These are phyloP conservation scores for Globisporangium polare DNA, from an alignment of 352 stramenopile genomes.

Conservation along the genomic window DNA sequence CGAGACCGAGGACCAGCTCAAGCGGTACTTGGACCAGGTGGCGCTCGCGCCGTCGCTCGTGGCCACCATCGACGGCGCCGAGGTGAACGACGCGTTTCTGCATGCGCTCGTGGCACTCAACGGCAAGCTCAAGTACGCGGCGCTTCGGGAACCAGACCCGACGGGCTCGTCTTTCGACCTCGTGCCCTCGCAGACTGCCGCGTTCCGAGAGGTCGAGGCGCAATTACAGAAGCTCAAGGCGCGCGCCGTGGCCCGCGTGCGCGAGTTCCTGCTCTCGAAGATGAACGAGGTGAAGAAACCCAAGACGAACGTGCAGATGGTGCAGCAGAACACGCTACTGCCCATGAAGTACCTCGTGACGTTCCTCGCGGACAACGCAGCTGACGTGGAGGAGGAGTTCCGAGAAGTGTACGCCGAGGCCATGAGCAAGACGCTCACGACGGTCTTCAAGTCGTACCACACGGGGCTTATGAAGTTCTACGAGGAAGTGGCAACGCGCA, in stretches of 20 bases:
- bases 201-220: conserved; percentile 91
- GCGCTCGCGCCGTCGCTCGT: conserved; percentile 93
- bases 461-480: conserved; percentile 93
- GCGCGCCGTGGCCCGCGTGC: conserved; percentile 67
- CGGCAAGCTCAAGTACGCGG: conserved; percentile 90
- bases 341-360: conserved; percentile 95
- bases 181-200: conserved; percentile 84
- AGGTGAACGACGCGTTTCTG: conserved; percentile 94
- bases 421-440: conserved; percentile 96
- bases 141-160: conserved; percentile 47
- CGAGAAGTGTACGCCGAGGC: conserved; percentile 94
- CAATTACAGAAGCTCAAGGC: conserved; percentile 89
- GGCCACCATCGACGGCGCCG: conserved; percentile 90
- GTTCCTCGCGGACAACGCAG: conserved; percentile 93
- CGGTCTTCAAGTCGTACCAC: conserved; percentile 97
- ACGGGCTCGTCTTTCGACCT: conserved; percentile 83
- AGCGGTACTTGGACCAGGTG: conserved; percentile 95
- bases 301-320: conserved; percentile 98
- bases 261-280: conserved; percentile 93
- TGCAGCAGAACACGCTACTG: conserved; percentile 96
- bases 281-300: conserved; percentile 94
- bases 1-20: conserved; percentile 91
- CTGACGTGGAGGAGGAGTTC: conserved; percentile 94
- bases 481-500: conserved; percentile 88
- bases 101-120: conserved; percentile 93